Base-by-base conservation (phyloP, 352 stramenopile species). In the Saprolegnia parasitica region DNA sequence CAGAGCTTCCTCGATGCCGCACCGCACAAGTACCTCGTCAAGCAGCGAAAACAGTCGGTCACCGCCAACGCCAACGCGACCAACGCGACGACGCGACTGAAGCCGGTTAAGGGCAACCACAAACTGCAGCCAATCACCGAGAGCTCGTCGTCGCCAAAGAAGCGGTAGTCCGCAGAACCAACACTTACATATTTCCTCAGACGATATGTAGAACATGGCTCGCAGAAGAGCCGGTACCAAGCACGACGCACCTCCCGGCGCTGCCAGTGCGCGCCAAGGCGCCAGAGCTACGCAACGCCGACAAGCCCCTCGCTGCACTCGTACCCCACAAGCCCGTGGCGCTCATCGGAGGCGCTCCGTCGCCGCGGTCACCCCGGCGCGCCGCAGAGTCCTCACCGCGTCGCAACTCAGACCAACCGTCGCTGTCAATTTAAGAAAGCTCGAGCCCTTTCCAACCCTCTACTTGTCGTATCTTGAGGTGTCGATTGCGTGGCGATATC, bases 1-100 rank as follows among this genome's bases (percentile, higher is more conserved):
- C 75, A 84, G 50, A 32, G 72, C 1, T 85, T 77, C 54, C 81
- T 92, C 46, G 79, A 92, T 32, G 73, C 74, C 11, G 84, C 82
- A 0, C 67, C 77, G 0, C 79, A 88, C 35, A 75, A 75, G 0
- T 91, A 78, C 61, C 77, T 90, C n/a, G 24, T 87, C 32, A 81
- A 80, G 9, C 79, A 86, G 21, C 74, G 81, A 35, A 85, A 84
- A 42, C 49, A 66, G 15, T 60, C 64, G 0, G 72, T 65, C 0
- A 58, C 74, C 58, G 61, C 71, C 35, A 4, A 11, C 42, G 13
- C 42, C 42, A 24, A 62, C 0, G n/a, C n/a, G 5, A 35, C 56
- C 26, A 13, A 23, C n/a, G 42, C 18, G 42, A n/a, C 42, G 8
- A 10, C 21, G 16, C 21, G 5, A 21, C 56, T 35, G 8, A 62